phyloP scores from a whole-genome alignment of 352 stramenopile species.

The Pythium apleroticum region DNA sequence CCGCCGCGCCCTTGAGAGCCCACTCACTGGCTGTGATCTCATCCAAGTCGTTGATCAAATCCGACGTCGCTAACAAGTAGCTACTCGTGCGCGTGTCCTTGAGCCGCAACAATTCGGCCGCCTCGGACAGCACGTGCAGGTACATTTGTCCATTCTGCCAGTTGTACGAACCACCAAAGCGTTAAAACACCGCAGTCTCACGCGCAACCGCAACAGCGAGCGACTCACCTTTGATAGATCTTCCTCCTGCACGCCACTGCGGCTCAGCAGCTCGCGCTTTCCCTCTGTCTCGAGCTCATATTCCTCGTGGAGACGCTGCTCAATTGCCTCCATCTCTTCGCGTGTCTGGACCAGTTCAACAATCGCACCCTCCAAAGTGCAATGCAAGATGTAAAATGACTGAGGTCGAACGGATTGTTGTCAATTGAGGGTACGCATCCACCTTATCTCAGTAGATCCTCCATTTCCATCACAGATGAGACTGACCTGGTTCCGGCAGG shows the following conservation, averaged over 20 bases:
- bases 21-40: constrained; percentile 8
- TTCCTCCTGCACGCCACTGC: constrained; percentile 36
- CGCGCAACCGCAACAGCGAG: not conserved
- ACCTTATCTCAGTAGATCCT: constrained; percentile 28
- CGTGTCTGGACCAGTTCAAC: constrained; percentile 11
- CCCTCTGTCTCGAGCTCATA: constrained; percentile 39
- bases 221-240: constrained; percentile 42
- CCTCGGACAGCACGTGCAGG: constrained; percentile 47
- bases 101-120: constrained; percentile 38
- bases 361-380: constrained; percentile 9
- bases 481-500: not conserved
- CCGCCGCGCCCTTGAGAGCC: constrained; percentile 11
- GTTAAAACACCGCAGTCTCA: constrained; percentile 2
- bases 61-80: constrained; percentile 34
- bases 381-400: not conserved
- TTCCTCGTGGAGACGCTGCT: constrained; percentile 27
- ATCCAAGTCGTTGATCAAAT: constrained; percentile 31
- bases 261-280: constrained; percentile 32
- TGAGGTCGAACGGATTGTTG: not conserved
- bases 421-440: constrained; percentile 7
- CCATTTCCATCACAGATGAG: not conserved
- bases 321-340: constrained; percentile 26
- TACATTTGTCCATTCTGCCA: constrained; percentile 49
- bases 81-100: constrained; percentile 39
- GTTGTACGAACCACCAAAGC: not conserved